Conservation (phyloP, 768 basidiomycete species). For the Coprinellus micaceus region DNA sequence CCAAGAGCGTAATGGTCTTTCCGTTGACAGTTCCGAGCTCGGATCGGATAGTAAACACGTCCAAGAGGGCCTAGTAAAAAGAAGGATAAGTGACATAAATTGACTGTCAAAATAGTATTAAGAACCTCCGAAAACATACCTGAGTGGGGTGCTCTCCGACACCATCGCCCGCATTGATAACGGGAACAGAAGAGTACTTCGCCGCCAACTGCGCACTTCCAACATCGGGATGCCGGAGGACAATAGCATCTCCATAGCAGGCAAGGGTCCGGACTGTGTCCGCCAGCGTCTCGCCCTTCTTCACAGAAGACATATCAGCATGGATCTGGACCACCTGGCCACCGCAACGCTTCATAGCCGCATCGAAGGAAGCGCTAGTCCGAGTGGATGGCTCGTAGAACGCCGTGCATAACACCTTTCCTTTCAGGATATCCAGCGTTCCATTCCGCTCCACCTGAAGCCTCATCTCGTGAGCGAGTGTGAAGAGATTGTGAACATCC, state of each 20-base stretch:
- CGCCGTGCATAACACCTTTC: conserved; percentile 83
- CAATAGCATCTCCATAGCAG: conserved; percentile 93
- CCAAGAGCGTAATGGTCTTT: conserved; percentile 85
- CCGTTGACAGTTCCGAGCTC: conserved; percentile 98
- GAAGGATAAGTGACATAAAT: conserved; percentile 5
- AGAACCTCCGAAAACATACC: conserved; percentile 38
- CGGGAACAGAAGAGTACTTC: conserved; percentile 91
- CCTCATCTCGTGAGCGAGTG: conserved; percentile 94
- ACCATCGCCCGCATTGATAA: conserved; percentile 96
- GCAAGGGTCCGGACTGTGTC: conserved; percentile 94
- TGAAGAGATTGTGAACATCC: conserved; percentile 91
- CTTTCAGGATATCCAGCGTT: conserved; percentile 82
- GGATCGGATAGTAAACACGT: conserved; percentile 93
- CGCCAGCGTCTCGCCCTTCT: conserved; percentile 89
- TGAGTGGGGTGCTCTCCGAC: conserved; percentile 97
- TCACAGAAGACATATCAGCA: conserved; percentile 79
- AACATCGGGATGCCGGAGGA: conserved; percentile 89
- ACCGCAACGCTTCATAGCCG: conserved; percentile 98
- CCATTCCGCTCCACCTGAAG: conserved; percentile 92
- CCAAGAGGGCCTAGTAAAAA: conserved; percentile 64
- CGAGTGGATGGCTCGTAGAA: conserved; percentile 98
- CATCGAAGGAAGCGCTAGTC: conserved; percentile 93
- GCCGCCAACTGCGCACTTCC: conserved; percentile 96
- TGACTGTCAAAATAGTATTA: not conserved
- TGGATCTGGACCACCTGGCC: conserved; percentile 89